Percentiles rank a stretch among this genome's conserved stretches.
These are phyloP conservation scores for Melastoma malabathricum DNA, from an alignment of 345 rosid genomes.

Conservation along the genomic window DNA sequence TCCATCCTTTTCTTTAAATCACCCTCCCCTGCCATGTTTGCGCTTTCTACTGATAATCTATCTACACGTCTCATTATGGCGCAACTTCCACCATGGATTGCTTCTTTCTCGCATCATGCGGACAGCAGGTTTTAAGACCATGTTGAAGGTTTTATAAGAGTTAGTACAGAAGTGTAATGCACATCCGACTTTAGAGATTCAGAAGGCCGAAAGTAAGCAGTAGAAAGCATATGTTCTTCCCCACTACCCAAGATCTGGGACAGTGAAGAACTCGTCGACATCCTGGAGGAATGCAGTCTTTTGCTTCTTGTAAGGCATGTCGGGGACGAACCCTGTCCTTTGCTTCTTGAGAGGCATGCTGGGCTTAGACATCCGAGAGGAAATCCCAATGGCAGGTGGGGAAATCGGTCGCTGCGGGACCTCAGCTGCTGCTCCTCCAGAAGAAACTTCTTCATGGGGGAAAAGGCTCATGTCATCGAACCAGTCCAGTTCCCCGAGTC, in stretches of 20 bases:
- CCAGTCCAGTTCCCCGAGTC: constrained; percentile 65
- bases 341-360: constrained; percentile 69
- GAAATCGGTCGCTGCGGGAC: constrained; percentile 66
- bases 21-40: too few species aligned
- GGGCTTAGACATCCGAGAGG: constrained; percentile 36
- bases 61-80: too few species aligned
- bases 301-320: constrained; percentile 64
- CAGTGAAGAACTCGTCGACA: constrained; percentile 23
- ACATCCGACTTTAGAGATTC: too few species aligned
- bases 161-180: too few species aligned
- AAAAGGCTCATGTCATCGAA: constrained; percentile 63
- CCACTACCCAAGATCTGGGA: constrained; percentile 19
- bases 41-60: too few species aligned
- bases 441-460: constrained; percentile 35
- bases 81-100: too few species aligned
- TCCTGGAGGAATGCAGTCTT: constrained; percentile 46
- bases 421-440: constrained; percentile 68
- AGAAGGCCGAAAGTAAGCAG: not conserved
- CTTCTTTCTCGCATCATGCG: too few species aligned
- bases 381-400: constrained; percentile 15
- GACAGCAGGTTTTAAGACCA: too few species aligned
- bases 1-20: too few species aligned
- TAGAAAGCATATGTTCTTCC: not conserved
- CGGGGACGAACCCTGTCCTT: constrained; percentile 36
- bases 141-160: too few species aligned